Base-by-base conservation (phyloP, 495 filamentous ascomycete species). In the Pseudomonodictys pantanalensis region DNA sequence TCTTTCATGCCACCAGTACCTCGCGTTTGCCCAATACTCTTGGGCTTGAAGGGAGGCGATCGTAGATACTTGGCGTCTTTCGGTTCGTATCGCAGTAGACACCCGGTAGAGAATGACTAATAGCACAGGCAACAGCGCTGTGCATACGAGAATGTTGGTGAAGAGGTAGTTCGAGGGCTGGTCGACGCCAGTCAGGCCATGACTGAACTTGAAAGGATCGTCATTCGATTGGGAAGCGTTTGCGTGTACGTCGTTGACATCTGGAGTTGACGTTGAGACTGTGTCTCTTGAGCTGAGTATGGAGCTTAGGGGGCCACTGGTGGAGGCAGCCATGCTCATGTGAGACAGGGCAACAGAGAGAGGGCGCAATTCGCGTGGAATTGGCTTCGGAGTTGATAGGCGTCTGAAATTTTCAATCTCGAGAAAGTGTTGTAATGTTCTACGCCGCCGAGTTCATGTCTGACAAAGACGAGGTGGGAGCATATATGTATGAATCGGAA, bases 151-250 rank as follows among this genome's bases (percentile, higher is more conserved):
- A 28, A 58, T 35, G 18, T 57, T 62, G 43, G 43, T 32, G 43
- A 39, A 49, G 28, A 56, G 53, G 33, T 58, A 58, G 33, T 62
- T 62, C 9, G 25, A 20, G 41, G 53, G 15, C 20, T 62, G 59
- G 29, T 58, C 30, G 22, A 58, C 53, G 8, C 59, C 59, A 3
- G 43, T 58, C 5, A 62, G 52, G 23, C 59, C 59, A 42, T 61
- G 58, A 24, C 42, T 48, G 43, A 26, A 47, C 28, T 33, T 50
- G 54, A 28, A 58, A 11, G 41, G 54, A 30, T 58, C 54, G 25
- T 51, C 24, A 26, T 22, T n/a, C 9, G 35, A 11, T 1, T n/a
- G 11, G 7, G 52, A 26, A 23, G 7, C 29, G 10, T 51, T 18
- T 5, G 52, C 33, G 17, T 23, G 3, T 17, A 44, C 39, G 33